Base-by-base conservation (phyloP, 2,329 filamentous ascomycete genomes). In the Pseudogymnoascus sp. region DNA sequence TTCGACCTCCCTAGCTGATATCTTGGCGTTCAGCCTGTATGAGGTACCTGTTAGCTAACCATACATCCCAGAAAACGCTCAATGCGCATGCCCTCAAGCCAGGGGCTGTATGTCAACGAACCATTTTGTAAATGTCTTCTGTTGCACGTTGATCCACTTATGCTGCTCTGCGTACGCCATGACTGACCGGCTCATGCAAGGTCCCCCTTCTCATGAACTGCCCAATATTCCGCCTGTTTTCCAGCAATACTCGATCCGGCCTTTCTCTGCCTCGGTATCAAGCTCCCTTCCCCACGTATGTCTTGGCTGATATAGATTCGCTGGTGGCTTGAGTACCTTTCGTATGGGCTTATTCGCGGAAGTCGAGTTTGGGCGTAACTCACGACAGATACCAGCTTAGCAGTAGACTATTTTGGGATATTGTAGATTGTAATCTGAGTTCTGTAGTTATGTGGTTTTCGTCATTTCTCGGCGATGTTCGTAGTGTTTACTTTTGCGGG, bases 71-170 rank as follows among this genome's bases (percentile, higher is more conserved):
- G 7, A 35, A 56, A 33, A 35, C 3, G 31, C 53, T 14, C 40
- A 53, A 12, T 28, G 65, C 73, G 65, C 74, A 31, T 46, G 19
- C 31, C 14, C 8, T 12, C 37, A 33, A 24, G 14, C 60, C 53
- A 62, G 10, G 22, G 24, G 26, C 6, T 10, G 63, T 43, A 8
- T 19, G 50, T 35, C 6, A 50, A 43, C 68, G 26, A 66, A 90
- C 89, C 95, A 99, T 90, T 98, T 99, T 65, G 93, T 96, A 78
- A 99, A 99, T 28, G 95, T 99, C 84, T 98, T 99, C 77, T 98
- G 89, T 81, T 98, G 93, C 78, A 96, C 92, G 73, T 82, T 86
- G 71, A 89, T 83, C 86, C 86, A 89, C 75, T 82, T 80, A 75
- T 87, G 83, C 77, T 88, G 83, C 74, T 86, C 84, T 56, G 82